Base-by-base conservation (phyloP, 2,329 filamentous ascomycete genomes). In the Beauveria varroae region DNA sequence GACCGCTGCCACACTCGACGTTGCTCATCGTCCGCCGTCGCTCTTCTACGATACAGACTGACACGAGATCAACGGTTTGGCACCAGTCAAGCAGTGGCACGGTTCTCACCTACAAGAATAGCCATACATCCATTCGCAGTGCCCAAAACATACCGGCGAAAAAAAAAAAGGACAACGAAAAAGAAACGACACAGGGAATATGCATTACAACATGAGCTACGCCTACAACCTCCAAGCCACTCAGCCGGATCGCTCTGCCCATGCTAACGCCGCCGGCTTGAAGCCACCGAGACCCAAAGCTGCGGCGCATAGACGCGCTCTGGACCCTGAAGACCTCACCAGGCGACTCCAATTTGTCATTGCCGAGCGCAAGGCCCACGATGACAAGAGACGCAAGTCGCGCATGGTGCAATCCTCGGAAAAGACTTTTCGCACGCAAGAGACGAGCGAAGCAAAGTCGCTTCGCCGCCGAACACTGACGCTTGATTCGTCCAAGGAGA, bases 321-420 rank as follows among this genome's bases (percentile, higher is more conserved):
- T 86, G 51, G 83, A 86, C 63, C 75, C 84, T 0, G 76, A 81
- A 30, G 83, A 87, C 60, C 71, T 87, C 30, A 76, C 78, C 12
- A 76, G 79, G 37, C 79, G 83, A 20, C 75, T 87, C 26, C 74
- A 76, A 54, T 64, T 76, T 12, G 79, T 86, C 20, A 71, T 83
- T 16, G 76, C 75, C 5, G 77, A 85, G 63, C 80, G 81, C 41
- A 80, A 79, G 63, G 71, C 73, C 8, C 68, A 70, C 14, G 71
- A 75, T 4, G 74, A 77, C 57, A 69, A 68, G 65, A 73, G 70
- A 61, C 44, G 53, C 46, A 43, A 41, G 49, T 41, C 41, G 10
- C 54, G 55, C 20, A 26, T n/a, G 47, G 47, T 44, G 8, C 12
- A 49, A 12, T 40, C 54, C 1, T 30, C 54, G 5, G 46, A 20